phyloP scores from a whole-genome alignment of 2,329 filamentous ascomycete genomes.

The Talaromyces marneffei region DNA sequence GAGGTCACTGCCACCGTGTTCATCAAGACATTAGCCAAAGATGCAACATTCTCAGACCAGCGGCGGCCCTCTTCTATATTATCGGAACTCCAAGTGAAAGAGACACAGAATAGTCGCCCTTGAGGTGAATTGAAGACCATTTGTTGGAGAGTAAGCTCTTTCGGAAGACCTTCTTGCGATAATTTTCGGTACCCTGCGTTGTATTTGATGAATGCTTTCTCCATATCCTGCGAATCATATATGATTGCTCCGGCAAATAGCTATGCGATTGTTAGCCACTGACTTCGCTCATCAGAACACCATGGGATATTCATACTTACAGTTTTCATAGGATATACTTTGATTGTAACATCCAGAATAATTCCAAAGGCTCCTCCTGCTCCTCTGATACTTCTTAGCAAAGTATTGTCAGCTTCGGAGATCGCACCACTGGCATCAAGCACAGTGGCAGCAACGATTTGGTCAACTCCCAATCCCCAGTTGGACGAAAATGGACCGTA shows the following conservation, averaged over 20 bases:
- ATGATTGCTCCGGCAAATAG: constrained; percentile 26
- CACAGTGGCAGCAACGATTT: constrained; percentile 37
- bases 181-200: constrained; percentile 19
- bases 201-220: constrained; percentile 17
- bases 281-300: constrained; percentile 17
- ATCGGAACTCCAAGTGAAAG: constrained; percentile 31
- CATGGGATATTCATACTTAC: neutral
- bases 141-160: constrained; percentile 18
- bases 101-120: constrained; percentile 23
- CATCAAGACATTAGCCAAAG: constrained; percentile 4
- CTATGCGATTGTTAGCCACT: neutral
- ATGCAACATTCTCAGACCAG: constrained; percentile 22
- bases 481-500: constrained; percentile 30
- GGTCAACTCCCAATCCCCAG: constrained; percentile 35
- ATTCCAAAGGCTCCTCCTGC: constrained; percentile 38
- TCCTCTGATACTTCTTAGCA: constrained; percentile 38
- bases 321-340: constrained; percentile 26
- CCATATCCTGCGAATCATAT: constrained; percentile 29
- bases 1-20: constrained; percentile 8
- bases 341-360: constrained; percentile 38
- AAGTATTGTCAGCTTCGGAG: constrained; percentile 32
- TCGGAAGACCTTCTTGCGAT: constrained; percentile 16
- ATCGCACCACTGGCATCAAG: constrained; percentile 35
- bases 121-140: constrained; percentile 27
- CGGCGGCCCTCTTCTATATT: constrained; percentile 26